These are phyloP conservation scores for Fusarium sp. DNA, from an alignment of 2,329 filamentous ascomycete genomes.

Conservation along the genomic window DNA sequence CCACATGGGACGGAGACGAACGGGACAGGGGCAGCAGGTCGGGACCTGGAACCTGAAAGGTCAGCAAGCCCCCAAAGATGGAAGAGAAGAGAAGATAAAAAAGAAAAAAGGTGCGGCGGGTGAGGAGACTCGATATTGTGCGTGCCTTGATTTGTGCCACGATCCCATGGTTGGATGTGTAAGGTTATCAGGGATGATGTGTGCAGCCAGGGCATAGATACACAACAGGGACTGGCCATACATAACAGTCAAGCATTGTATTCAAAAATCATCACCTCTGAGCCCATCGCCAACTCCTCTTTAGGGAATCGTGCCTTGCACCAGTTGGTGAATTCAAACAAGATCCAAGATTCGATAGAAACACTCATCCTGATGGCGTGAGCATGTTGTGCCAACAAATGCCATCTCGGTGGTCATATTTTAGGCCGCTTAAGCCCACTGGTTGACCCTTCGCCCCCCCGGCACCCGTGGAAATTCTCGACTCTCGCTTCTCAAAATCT, in stretches of 20 bases:
- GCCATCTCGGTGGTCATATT: constrained; percentile 27
- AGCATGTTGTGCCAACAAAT: constrained; percentile 17
- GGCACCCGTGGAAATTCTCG: constrained; percentile 26
- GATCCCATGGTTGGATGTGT: constrained; percentile 11
- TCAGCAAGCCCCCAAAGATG: neutral
- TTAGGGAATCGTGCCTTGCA: constrained; percentile 34
- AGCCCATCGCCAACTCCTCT: constrained; percentile 40
- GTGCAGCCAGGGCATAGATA: neutral
- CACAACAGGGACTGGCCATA: neutral
- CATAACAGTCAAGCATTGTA: neutral
- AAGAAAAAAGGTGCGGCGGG: constrained; percentile 22
- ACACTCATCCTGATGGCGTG: constrained; percentile 8
- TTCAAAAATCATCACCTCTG: constrained; percentile 1
- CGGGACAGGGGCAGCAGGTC: constrained; percentile 32
- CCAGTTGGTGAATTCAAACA: constrained; percentile 22
- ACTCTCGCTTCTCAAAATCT: constrained; percentile 23
- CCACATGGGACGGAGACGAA: constrained; percentile 38
- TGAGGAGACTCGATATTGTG: constrained; percentile 20
- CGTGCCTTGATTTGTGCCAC: constrained; percentile 23
- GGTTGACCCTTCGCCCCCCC: neutral
- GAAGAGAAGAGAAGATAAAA: constrained; percentile 2
- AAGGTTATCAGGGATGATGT: neutral
- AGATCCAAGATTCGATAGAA: neutral
- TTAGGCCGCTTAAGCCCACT: constrained; percentile 19
- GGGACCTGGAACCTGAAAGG: constrained; percentile 19